Conservation (phyloP, 176 grass and related monocot genomes). For the Rhynchospora pubera region DNA sequence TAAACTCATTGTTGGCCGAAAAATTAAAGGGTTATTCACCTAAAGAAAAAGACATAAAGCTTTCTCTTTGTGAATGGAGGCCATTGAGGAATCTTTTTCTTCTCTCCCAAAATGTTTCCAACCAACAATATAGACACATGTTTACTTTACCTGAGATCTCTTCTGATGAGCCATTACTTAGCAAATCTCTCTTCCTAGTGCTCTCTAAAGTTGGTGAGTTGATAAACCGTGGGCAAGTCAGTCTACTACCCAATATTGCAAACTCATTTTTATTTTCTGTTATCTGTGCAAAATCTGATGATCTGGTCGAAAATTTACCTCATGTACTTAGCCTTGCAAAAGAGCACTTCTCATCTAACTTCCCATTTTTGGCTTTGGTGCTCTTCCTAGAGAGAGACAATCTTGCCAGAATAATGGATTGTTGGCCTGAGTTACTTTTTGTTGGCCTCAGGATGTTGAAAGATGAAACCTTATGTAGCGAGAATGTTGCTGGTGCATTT, state of each 20-base stretch:
- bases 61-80: constrained; percentile 68
- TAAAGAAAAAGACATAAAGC: constrained; percentile 43
- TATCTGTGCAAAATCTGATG: constrained; percentile 49
- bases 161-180: constrained; percentile 25
- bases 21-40: constrained; percentile 53
- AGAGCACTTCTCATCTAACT: constrained; percentile 46
- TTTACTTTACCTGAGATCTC: constrained; percentile 30
- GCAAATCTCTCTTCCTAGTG: constrained; percentile 47
- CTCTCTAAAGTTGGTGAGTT: constrained; percentile 49
- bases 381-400: constrained; percentile 72
- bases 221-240: constrained; percentile 24
- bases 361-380: constrained; percentile 52
- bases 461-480: constrained; percentile 23
- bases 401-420: constrained; percentile 51
- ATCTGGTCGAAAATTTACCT: constrained; percentile 54
- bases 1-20: constrained; percentile 50
- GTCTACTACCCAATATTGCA: constrained; percentile 32
- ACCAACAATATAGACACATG: constrained; percentile 32
- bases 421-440: constrained; percentile 52
- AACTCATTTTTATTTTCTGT: constrained; percentile 62
- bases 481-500: constrained; percentile 43
- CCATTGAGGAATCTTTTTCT: constrained; percentile 54
- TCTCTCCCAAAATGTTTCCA: constrained; percentile 42
- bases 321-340: constrained; percentile 47
- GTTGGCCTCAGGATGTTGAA: constrained; percentile 34